phyloP scores from a whole-genome alignment of 208 protist genomes.

The Vickermania ingenoplastis region DNA sequence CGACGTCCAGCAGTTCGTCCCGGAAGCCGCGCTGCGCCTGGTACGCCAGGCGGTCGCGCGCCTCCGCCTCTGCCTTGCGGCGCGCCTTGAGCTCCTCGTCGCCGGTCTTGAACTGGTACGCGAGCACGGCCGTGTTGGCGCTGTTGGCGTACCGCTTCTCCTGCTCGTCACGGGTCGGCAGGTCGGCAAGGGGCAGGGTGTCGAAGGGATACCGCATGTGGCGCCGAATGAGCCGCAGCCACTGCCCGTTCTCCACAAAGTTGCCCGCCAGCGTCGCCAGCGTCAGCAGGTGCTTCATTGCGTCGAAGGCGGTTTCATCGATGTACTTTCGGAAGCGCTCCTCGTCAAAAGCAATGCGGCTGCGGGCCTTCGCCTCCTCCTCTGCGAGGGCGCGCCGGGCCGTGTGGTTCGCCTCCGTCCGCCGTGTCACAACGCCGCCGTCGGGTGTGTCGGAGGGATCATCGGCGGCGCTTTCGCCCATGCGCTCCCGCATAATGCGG shows the following conservation, averaged over 20 bases:
- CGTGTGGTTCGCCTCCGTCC: slow-evolving; percentile 4
- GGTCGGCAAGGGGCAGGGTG: slow-evolving; percentile 17
- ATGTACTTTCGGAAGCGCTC: slow-evolving; percentile 8
- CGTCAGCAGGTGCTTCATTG: slow-evolving; percentile 7
- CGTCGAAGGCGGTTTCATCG: slow-evolving; percentile 8
- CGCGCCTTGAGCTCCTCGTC: slow-evolving; percentile 1
- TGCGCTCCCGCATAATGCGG: background rate
- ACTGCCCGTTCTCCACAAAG: slow-evolving; percentile 4
- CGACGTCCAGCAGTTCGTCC: slow-evolving; percentile 3
- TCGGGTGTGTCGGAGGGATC: background rate
- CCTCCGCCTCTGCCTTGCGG: background rate
- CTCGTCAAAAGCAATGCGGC: slow-evolving; percentile 8
- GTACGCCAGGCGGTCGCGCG: background rate
- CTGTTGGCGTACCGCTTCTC: background rate
- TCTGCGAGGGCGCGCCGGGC: slow-evolving; percentile 7
- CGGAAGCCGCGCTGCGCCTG: background rate
- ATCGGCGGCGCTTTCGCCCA: background rate
- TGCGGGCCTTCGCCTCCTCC: slow-evolving; percentile 10
- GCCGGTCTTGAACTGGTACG: slow-evolving; percentile 7
- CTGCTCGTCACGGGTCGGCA: background rate
- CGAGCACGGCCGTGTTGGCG: slow-evolving; percentile 3
- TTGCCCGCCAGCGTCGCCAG: slow-evolving; percentile 11
- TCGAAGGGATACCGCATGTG: slow-evolving; percentile 16
- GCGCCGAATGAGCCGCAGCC: slow-evolving; percentile 1
- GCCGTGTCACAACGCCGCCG: background rate